Evolutionary conservation across 2,329 filamentous ascomycete species (phyloP).

Genomic region (Lecanicillium sp.): DNA sequence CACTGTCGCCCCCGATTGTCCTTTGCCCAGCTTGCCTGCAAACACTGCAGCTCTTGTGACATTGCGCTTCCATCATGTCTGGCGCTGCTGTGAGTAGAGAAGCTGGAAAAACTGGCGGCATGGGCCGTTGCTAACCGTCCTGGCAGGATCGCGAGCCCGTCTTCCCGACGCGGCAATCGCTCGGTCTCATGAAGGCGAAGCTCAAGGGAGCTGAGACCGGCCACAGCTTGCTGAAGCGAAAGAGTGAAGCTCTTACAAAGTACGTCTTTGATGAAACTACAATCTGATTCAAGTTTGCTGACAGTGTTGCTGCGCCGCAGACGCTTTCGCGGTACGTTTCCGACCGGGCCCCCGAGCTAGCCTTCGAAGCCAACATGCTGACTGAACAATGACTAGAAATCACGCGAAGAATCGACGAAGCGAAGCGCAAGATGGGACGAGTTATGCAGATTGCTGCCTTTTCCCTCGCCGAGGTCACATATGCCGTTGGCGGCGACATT

Average conservation of each 20-base stretch:
- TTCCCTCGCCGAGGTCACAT: constrained; percentile 93
- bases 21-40: constrained; percentile 4
- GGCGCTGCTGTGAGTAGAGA: constrained; percentile 28
- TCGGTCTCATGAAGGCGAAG: constrained; percentile 96
- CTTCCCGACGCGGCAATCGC: constrained; percentile 94
- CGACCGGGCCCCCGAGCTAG: background rate
- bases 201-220: constrained; percentile 89
- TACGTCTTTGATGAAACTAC: too few species aligned
- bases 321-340: constrained; percentile 69
- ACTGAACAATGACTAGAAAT: constrained; percentile 56
- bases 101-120: too few species aligned
- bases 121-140: background rate
- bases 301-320: constrained; percentile 34
- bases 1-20: background rate
- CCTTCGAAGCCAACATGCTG: constrained; percentile 2
- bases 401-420: constrained; percentile 93
- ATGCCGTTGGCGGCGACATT: constrained; percentile 92
- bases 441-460: constrained; percentile 99
- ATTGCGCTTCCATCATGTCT: constrained; percentile 22
- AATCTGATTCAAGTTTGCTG: background rate
- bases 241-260: constrained; percentile 98
- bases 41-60: constrained; percentile 3
- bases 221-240: constrained; percentile 91
- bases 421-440: constrained; percentile 97
- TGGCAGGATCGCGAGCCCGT: constrained; percentile 86